A percentile compares a stretch with the other conserved stretches of the same genome.
phyloP scores from a whole-genome alignment of 345 rosid genomes.

The Aethionema arabicum region DNA sequence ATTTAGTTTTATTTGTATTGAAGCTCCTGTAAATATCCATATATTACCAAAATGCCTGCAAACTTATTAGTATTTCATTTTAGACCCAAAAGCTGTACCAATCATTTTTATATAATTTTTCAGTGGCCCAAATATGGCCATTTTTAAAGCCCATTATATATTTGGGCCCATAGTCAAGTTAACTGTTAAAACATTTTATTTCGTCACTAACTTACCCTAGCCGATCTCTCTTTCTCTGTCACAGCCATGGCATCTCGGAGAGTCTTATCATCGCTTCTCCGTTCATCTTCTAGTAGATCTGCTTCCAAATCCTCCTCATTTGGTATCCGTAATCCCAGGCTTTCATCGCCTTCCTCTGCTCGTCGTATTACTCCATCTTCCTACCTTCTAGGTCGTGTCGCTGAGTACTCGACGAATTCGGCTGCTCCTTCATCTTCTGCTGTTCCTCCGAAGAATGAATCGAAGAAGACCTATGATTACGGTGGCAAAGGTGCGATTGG shows the following conservation, averaged over 20 bases:
- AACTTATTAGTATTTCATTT: no score
- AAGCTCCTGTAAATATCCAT: no score
- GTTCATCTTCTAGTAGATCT: conserved; percentile 64
- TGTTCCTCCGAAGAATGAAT: conserved; percentile 24
- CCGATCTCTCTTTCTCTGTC: no score
- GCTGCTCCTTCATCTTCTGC: conserved; percentile 45
- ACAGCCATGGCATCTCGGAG: conserved; percentile 75
- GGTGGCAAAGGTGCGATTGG: conserved; percentile 77
- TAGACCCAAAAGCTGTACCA: no score
- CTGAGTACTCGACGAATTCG: conserved; percentile 59
- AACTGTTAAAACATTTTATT: no score
- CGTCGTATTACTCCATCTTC: conserved; percentile 52
- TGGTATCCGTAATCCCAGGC: conserved; percentile 29
- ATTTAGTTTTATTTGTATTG: no score
- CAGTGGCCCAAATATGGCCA: no score
- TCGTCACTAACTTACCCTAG: no score
- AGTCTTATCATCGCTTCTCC: conserved; percentile 54
- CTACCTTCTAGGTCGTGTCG: conserved; percentile 45
- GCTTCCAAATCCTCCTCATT: conserved; percentile 33
- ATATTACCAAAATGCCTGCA: no score
- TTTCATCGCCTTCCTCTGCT: conserved; percentile 37
- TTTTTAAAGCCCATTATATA: no score
- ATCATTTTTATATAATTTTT: no score
- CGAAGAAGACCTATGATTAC: conserved; percentile 66
- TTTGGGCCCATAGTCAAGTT: no score